A percentile compares a stretch with the other conserved stretches of the same genome.
phyloP scores from a whole-genome alignment of 1,139 yeast species.

The Blastobotrys aristatus region DNA sequence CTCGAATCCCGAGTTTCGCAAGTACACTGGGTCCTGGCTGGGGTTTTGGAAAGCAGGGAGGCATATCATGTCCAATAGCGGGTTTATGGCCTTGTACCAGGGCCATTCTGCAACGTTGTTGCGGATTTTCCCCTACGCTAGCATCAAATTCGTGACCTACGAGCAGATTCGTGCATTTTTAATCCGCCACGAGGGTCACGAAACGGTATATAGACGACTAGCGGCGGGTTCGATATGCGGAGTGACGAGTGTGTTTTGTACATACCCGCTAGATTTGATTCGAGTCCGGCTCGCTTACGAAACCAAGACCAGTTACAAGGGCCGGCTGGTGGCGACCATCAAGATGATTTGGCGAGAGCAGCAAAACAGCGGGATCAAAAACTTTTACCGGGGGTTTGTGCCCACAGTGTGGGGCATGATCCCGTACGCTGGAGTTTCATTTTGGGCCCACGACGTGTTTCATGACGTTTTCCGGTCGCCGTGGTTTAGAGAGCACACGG shows the following conservation, averaged over 20 bases:
- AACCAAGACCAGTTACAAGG: conserved; percentile 36
- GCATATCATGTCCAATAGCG: conserved; percentile 64
- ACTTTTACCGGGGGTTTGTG: conserved; percentile 89
- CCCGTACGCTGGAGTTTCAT: conserved; percentile 97
- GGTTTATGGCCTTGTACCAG: conserved; percentile 78
- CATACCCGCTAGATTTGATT: conserved; percentile 87
- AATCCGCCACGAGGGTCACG: conserved; percentile 69
- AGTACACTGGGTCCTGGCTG: conserved; percentile 71
- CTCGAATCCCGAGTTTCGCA: conserved; percentile 78
- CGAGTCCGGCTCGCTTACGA: conserved; percentile 91
- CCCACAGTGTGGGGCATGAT: conserved; percentile 95
- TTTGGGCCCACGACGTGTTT: conserved; percentile 84
- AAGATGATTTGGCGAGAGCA: conserved; percentile 56
- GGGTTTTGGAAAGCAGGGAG: conserved; percentile 74
- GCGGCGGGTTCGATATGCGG: conserved; percentile 88
- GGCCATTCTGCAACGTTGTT: conserved; percentile 93
- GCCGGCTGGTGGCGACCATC: conserved; percentile 49
- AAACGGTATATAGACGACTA: conserved; percentile 74
- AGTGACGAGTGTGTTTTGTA: conserved; percentile 75
- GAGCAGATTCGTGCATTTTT: conserved; percentile 81
- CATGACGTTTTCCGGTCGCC: conserved; percentile 85
- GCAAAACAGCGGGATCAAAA: conserved; percentile 14
- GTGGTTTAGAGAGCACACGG: conserved; percentile 7
- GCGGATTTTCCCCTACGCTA: conserved; percentile 94
- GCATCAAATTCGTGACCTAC: conserved; percentile 94